Percentiles rank a stretch among this genome's conserved stretches.
phyloP scores from a whole-genome alignment of 2,329 filamentous ascomycete genomes.

The Phyllosticta citrichinensis region DNA sequence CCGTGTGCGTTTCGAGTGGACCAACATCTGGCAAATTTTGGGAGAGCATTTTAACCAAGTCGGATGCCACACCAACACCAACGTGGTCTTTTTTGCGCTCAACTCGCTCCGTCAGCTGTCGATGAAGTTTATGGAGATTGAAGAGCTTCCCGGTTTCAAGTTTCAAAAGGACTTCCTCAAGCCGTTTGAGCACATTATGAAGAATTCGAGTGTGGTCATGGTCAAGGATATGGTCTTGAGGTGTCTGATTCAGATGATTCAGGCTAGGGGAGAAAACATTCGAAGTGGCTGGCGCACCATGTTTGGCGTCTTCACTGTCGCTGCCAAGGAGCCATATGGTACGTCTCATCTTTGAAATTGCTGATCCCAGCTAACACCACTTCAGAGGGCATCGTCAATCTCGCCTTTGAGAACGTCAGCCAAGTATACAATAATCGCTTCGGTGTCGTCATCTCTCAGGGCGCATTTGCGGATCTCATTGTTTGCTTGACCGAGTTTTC shows the following conservation, averaged over 20 bases:
- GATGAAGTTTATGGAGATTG: constrained; percentile 98
- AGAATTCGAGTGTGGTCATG: constrained; percentile 78
- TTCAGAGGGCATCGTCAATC: constrained; percentile 81
- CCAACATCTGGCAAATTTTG: constrained; percentile 93
- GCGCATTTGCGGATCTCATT: constrained; percentile 90
- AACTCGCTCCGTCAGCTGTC: constrained; percentile 92
- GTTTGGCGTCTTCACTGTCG: constrained; percentile 97
- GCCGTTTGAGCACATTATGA: constrained; percentile 94
- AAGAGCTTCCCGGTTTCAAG: constrained; percentile 95
- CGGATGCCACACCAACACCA: constrained; percentile 90
- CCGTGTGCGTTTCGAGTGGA: constrained; percentile 96
- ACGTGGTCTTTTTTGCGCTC: constrained; percentile 93
- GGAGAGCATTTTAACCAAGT: constrained; percentile 98
- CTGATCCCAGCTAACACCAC: constrained; percentile 12
- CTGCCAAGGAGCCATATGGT: constrained; percentile 78
- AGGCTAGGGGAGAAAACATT: constrained; percentile 92
- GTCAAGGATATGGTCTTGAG: constrained; percentile 97
- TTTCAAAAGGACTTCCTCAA: constrained; percentile 99
- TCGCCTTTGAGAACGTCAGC: constrained; percentile 93
- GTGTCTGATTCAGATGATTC: constrained; percentile 98
- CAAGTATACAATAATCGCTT: constrained; percentile 95
- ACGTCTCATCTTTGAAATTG: constrained; percentile 18
- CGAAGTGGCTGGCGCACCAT: constrained; percentile 97
- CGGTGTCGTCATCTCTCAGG: constrained; percentile 90
- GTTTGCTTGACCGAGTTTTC: constrained; percentile 97